phyloP scores from a whole-genome alignment of 345 rosid genomes.

The Hirschfeldia incana region DNA sequence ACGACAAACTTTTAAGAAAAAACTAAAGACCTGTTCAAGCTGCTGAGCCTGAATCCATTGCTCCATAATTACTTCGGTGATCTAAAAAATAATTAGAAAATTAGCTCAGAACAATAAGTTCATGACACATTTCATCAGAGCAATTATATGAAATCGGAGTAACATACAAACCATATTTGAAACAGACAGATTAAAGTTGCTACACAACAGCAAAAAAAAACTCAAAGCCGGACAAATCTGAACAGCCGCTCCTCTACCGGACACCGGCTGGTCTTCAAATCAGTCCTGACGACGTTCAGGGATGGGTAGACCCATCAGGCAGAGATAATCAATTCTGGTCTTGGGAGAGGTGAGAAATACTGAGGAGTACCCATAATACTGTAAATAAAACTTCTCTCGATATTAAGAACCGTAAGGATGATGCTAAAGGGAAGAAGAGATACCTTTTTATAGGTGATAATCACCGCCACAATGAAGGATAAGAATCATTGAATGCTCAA shows the following conservation, averaged over 20 bases:
- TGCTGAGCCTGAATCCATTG: conserved; percentile 34
- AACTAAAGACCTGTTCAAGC: conserved; percentile 24
- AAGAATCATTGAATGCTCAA: too few species aligned
- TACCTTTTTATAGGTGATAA: too few species aligned
- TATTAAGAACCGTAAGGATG: too few species aligned
- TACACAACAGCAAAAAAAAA: neutral
- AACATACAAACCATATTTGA: neutral
- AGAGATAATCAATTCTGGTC: too few species aligned
- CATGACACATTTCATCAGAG: neutral
- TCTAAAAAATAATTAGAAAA: conserved; percentile 19
- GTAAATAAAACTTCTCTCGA: too few species aligned
- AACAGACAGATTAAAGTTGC: neutral
- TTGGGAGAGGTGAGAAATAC: too few species aligned
- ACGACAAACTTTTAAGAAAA: neutral
- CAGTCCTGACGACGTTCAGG: too few species aligned
- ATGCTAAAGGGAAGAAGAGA: too few species aligned
- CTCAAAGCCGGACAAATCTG: conserved; percentile 3
- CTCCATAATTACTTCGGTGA: conserved; percentile 11
- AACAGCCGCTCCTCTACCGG: neutral
- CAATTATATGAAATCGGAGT: conserved; percentile 1
- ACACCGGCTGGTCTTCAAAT: too few species aligned
- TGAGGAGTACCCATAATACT: too few species aligned
- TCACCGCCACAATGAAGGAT: too few species aligned
- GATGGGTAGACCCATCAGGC: too few species aligned
- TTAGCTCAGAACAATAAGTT: neutral